Conservation (phyloP, 1,284 basidiomycete species). For the Ustilago esculenta region DNA sequence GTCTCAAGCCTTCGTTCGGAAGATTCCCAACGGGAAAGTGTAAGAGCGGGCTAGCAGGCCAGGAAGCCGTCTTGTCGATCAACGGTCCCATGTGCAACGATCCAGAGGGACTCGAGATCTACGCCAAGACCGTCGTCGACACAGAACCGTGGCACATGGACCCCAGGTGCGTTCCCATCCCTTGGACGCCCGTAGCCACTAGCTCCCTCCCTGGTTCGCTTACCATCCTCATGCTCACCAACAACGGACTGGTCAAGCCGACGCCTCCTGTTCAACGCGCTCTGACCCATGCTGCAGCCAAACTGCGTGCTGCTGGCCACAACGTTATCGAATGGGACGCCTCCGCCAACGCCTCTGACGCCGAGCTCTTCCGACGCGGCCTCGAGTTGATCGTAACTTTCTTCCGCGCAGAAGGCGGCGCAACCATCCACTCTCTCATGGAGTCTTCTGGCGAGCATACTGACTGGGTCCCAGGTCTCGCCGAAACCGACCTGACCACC, state of each 20-base stretch:
- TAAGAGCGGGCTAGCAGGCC: constrained; percentile 42
- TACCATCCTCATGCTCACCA: constrained; percentile 75
- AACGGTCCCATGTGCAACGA: constrained; percentile 50
- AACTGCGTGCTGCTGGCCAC: constrained; percentile 76
- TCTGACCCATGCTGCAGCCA: constrained; percentile 72
- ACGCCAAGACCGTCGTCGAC: constrained; percentile 42
- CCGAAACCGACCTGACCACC: constrained; percentile 4
- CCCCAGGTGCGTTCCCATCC: constrained; percentile 48
- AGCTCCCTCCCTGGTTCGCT: constrained; percentile 61
- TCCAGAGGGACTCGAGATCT: constrained; percentile 42
- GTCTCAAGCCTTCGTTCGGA: constrained; percentile 46
- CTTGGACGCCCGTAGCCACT: constrained; percentile 37
- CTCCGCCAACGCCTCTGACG: constrained; percentile 9
- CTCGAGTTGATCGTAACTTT: constrained; percentile 20
- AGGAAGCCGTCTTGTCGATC: constrained; percentile 45
- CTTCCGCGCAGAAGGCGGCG: constrained; percentile 51
- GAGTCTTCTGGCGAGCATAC: constrained; percentile 37
- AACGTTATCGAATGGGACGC: constrained; percentile 71
- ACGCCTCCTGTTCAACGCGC: constrained; percentile 78
- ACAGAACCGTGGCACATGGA: constrained; percentile 47
- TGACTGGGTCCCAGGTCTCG: constrained; percentile 42
- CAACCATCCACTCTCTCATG: constrained; percentile 43
- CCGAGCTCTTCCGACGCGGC: constrained; percentile 29
- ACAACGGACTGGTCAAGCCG: constrained; percentile 75
- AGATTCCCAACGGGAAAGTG: constrained; percentile 42